Conservation (phyloP, 495 filamentous ascomycete species). For the Lepidopterella palustris region DNA sequence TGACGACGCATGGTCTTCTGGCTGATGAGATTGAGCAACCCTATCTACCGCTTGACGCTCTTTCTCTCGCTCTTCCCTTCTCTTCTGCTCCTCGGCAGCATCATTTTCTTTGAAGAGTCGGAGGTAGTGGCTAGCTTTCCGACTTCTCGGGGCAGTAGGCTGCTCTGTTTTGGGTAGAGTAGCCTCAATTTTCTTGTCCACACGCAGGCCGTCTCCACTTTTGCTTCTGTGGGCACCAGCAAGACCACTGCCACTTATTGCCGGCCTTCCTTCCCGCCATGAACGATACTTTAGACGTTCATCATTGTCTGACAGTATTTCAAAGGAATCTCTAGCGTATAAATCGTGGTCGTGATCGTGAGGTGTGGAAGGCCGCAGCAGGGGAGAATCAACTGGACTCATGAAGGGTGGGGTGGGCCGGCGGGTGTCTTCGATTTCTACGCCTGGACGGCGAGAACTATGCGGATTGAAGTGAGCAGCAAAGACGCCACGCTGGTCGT, state of each 20-base stretch:
- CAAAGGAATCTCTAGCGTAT: neutral
- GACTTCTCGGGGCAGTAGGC: constrained; percentile 61
- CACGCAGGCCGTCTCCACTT: constrained; percentile 38
- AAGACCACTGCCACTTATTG: constrained; percentile 12
- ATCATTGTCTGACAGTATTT: constrained; percentile 13
- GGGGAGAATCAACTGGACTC: constrained; percentile 30
- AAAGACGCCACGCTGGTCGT: constrained; percentile 16
- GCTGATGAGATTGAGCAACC: neutral
- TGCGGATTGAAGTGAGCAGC: constrained; percentile 17
- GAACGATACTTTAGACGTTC: constrained; percentile 34
- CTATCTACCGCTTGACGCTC: constrained; percentile 14
- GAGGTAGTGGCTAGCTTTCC: constrained; percentile 89
- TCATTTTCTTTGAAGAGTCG: constrained; percentile 91
- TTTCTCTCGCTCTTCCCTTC: constrained; percentile 29
- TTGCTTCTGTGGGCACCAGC: constrained; percentile 11
- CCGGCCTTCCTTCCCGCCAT: constrained; percentile 38
- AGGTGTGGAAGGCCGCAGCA: constrained; percentile 23
- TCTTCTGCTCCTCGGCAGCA: constrained; percentile 43
- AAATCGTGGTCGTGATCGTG: constrained; percentile 2
- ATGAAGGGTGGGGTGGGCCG: constrained; percentile 28
- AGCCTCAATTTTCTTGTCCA: constrained; percentile 81
- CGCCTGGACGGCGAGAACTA: neutral
- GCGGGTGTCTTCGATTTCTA: constrained; percentile 7
- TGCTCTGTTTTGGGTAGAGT: constrained; percentile 67
- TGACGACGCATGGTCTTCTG: neutral